Percentiles rank a stretch among this genome's conserved stretches.
These are phyloP conservation scores for Inonotus obliquus DNA, from an alignment of 1,284 basidiomycete species.

Conservation along the genomic window DNA sequence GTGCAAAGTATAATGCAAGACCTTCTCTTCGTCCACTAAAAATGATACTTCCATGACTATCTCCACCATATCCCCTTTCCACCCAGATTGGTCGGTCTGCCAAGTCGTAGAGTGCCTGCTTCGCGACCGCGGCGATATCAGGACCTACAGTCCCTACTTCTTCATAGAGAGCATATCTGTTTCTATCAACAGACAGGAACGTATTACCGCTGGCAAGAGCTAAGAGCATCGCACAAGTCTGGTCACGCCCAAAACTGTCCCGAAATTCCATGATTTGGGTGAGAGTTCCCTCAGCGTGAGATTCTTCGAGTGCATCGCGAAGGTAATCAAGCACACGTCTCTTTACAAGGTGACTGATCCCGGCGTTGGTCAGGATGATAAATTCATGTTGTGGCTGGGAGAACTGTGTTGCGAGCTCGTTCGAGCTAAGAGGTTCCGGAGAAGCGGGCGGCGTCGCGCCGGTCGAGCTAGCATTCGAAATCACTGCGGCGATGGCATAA, in stretches of 20 bases:
- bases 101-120: conserved; percentile 79
- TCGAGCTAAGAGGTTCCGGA: conserved; percentile 50
- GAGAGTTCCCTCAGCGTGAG: conserved; percentile 59
- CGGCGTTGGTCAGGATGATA: conserved; percentile 82
- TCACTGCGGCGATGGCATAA: conserved; percentile 73
- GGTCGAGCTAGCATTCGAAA: conserved; percentile 26
- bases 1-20: conserved; percentile 81
- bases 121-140: conserved; percentile 64
- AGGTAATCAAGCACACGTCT: conserved; percentile 82
- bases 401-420: conserved; percentile 81
- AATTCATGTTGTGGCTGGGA: conserved; percentile 72
- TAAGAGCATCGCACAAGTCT: conserved; percentile 90
- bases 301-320: conserved; percentile 67
- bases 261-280: conserved; percentile 71
- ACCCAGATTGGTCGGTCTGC: conserved; percentile 79
- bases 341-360: conserved; percentile 80
- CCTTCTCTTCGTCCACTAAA: conserved; percentile 91
- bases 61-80: conserved; percentile 64
- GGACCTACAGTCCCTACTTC: conserved; percentile 48
- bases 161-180: conserved; percentile 35
- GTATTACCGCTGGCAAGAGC: conserved; percentile 74
- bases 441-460: conserved; percentile 27
- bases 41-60: conserved; percentile 66
- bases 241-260: conserved; percentile 83
- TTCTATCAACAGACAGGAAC: conserved; percentile 52